Evolutionary conservation across 192 early-diverging fungal species (phyloP).

Genomic region (Coemansia sp.): DNA sequence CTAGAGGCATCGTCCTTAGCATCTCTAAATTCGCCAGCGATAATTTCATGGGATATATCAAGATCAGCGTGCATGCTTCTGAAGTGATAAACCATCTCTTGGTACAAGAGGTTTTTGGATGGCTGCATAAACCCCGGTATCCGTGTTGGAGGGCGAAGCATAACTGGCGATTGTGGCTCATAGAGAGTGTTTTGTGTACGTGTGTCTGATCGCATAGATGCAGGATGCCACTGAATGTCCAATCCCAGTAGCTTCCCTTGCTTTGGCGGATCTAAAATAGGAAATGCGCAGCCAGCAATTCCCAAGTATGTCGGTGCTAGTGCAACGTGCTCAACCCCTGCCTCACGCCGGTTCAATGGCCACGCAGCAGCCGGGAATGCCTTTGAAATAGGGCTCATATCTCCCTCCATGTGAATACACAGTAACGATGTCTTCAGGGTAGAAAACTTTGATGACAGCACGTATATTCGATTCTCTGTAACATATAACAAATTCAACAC

Average conservation of each 20-base stretch:
- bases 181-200: constrained; percentile 2
- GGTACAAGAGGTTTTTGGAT: not conserved
- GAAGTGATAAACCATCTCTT: constrained; percentile 22
- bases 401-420: not conserved
- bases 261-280: constrained; percentile 4
- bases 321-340: constrained; percentile 8
- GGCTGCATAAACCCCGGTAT: constrained; percentile 31
- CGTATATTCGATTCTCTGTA: too few species aligned
- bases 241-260: not conserved
- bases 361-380: constrained; percentile 34
- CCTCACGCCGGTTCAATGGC: constrained; percentile 35
- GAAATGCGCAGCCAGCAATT: constrained; percentile 19
- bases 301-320: constrained; percentile 16
- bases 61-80: constrained; percentile 14
- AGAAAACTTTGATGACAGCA: not conserved
- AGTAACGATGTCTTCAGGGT: not conserved
- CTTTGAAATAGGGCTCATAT: not conserved
- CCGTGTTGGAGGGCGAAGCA: constrained; percentile 37
- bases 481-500: too few species aligned
- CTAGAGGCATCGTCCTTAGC: constrained; percentile 12
- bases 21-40: constrained; percentile 17
- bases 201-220: constrained; percentile 5
- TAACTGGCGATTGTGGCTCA: constrained; percentile 8
- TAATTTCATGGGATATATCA: constrained; percentile 21
- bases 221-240: constrained; percentile 17